Conservation (phyloP, 345 rosid genomes). For the Eucalyptus curtisii region DNA sequence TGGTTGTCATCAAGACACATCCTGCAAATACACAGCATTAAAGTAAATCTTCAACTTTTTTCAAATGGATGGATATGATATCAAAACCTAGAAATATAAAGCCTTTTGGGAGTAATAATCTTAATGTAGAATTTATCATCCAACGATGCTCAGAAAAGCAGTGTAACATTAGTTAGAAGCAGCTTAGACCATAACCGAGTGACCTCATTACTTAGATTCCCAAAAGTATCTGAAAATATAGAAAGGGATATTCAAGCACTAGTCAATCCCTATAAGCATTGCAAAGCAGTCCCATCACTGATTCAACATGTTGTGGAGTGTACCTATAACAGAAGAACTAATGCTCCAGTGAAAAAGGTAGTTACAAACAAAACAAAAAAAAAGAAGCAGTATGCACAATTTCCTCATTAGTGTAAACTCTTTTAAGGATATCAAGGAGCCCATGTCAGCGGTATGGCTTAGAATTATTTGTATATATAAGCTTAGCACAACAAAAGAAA, state of each 20-base stretch:
- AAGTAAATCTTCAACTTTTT: neutral
- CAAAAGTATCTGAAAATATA: neutral
- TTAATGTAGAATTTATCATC: neutral
- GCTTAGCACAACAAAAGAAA: neutral
- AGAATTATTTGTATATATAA: neutral
- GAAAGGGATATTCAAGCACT: neutral
- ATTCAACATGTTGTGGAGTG: neutral
- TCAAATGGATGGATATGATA: neutral
- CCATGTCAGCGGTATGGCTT: neutral
- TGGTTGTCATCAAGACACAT: conserved; percentile 90
- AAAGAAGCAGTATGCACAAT: neutral
- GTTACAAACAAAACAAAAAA: neutral
- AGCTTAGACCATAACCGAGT: neutral
- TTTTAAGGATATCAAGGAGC: neutral
- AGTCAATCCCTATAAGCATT: neutral
- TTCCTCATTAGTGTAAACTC: neutral
- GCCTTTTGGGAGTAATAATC: neutral
- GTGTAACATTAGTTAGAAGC: neutral
- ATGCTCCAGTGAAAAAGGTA: neutral
- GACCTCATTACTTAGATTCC: neutral
- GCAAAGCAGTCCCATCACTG: neutral
- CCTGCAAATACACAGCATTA: conserved; percentile 19
- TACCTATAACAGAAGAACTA: neutral
- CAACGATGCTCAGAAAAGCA: neutral
- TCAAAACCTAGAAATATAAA: neutral